These are phyloP conservation scores for Nitzschia sp. DNA, from an alignment of 108 stramenopile species.

Conservation along the genomic window DNA sequence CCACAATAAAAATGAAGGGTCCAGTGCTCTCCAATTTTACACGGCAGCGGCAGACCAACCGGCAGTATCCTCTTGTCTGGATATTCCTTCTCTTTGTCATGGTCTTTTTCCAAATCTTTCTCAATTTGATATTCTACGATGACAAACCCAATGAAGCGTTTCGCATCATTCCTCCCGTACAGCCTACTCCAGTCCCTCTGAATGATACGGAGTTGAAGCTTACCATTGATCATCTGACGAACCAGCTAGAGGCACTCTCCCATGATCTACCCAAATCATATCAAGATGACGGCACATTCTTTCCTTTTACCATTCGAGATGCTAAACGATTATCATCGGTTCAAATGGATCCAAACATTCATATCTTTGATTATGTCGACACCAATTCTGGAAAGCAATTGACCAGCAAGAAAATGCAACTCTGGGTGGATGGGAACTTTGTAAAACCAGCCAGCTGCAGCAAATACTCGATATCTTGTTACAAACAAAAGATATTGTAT, in stretches of 20 bases:
- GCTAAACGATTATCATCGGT: slow-evolving; percentile 23
- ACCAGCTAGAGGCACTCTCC: neutral
- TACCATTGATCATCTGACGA: neutral
- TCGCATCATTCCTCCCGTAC: too few species aligned
- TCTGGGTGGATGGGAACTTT: slow-evolving; percentile 19
- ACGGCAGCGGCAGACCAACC: too few species aligned
- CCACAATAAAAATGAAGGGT: too few species aligned
- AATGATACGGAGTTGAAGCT: neutral
- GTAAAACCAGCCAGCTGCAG: slow-evolving; percentile 9
- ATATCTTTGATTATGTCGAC: slow-evolving; percentile 40
- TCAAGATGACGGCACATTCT: slow-evolving; percentile 21
- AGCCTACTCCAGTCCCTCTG: neutral
- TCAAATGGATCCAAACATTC: slow-evolving; percentile 22
- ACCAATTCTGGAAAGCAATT: neutral
- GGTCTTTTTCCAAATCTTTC: too few species aligned
- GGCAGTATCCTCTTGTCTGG: too few species aligned
- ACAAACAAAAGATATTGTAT: slow-evolving; percentile 28
- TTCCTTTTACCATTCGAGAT: slow-evolving; percentile 41
- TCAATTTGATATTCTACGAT: too few species aligned
- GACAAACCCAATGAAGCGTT: too few species aligned
- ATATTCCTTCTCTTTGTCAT: too few species aligned
- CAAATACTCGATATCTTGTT: slow-evolving; percentile 30
- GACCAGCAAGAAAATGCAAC: neutral
- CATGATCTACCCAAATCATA: neutral
- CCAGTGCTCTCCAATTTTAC: too few species aligned